A percentile compares a stretch with the other conserved stretches of the same genome.
These are phyloP conservation scores for Xylaria sp. DNA, from an alignment of 2,329 filamentous ascomycete genomes.

Conservation along the genomic window DNA sequence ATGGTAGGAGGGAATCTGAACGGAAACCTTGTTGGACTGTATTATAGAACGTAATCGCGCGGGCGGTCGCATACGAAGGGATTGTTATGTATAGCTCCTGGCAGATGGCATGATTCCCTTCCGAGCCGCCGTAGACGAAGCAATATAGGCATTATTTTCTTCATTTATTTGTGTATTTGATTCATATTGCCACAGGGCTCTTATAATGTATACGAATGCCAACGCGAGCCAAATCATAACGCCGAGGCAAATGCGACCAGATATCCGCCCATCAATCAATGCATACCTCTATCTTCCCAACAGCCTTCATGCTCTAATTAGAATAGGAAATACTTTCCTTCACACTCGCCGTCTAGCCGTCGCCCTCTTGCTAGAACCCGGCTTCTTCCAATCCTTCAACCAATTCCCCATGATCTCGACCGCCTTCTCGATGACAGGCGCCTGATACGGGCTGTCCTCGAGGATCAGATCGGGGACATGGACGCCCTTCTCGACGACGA, in stretches of 20 bases:
- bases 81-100: too few relatives aligned
- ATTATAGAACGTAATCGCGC: too few relatives aligned
- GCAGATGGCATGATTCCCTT: too few relatives aligned
- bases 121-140: too few relatives aligned
- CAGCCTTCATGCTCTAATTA: neutral
- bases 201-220: neutral
- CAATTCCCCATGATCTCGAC: slow-evolving; percentile 38
- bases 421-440: slow-evolving; percentile 27
- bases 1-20: too few relatives aligned
- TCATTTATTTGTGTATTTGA: neutral
- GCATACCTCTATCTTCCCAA: neutral
- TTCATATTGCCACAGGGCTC: neutral
- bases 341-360: slow-evolving; percentile 1
- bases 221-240: neutral
- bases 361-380: neutral
- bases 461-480: slow-evolving; percentile 36
- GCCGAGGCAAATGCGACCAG: slow-evolving; percentile 10
- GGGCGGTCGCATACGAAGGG: too few relatives aligned
- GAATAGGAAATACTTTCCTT: neutral
- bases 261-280: neutral
- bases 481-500: slow-evolving; percentile 36
- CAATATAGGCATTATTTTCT: too few relatives aligned
- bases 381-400: slow-evolving; percentile 36
- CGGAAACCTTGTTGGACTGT: too few relatives aligned
- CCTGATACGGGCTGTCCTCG: slow-evolving; percentile 21